Evolutionary conservation across 1,284 basidiomycete genomes (phyloP), one percentile per base, ranked within the genome.

Genomic region (Boletellus sp.): DNA sequence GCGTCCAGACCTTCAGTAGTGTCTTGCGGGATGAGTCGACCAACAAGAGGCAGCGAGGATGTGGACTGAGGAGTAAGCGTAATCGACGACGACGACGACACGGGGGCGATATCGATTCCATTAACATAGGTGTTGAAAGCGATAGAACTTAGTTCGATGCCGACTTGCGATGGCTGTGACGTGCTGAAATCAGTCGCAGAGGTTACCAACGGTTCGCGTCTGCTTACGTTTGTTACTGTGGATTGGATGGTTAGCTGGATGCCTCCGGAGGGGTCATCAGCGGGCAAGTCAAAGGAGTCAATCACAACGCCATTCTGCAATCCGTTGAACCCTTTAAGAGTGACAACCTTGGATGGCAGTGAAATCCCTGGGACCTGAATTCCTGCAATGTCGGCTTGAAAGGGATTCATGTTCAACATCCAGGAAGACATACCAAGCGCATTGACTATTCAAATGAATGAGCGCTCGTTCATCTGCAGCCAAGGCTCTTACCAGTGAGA

Each of bases 221-320:
- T 19, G 61, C 79, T 58, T 49, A 84, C 82, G 61, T 89, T 91
- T 13, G 75, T 72, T 24, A 85, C 74, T 16, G 76, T 79, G 1
- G 86, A 79, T 47, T 83, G 71, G 12, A 90, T 72, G 1, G 82
- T 86, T 43, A 91, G 72, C 54, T 80, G 79, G 53, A 91, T 84
- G 38, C 88, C 88, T n/a, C 89, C 89, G 4, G 77, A 79, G 2
- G 86, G 84, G 58, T 90, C 86, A 62, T 91, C 79, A 21, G 74
- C 72, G 1, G 88, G 89, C 41, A 91, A 67, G 66, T 91, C 85
- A 63, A 91, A 91, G 4, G 80, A 78, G 42, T 85, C 70, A 57
- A 91, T 85, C 43, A 69, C 73, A 26, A 91, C 86, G 21, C 81
- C 82, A 49, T 75, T 75, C 66, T 81, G 76, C 38, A 91, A 68